Evolutionary conservation across 768 basidiomycete genomes (phyloP).

Genomic region (Panellus pusillus): DNA sequence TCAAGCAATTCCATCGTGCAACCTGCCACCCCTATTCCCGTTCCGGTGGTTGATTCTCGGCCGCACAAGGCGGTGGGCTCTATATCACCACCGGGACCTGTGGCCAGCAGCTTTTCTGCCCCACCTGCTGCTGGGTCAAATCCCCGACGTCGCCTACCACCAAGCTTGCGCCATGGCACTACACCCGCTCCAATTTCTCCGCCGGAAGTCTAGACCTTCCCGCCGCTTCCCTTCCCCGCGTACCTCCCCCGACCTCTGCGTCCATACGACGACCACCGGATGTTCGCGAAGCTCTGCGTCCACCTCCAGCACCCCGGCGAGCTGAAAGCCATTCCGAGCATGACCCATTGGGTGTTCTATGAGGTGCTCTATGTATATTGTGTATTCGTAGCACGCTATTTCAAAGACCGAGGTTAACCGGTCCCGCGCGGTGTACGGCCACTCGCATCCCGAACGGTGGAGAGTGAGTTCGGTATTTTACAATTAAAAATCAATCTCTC

Average conservation of each 20-base stretch:
- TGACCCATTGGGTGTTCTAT: slow-evolving; percentile 45
- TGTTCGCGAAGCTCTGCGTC: slow-evolving; percentile 28
- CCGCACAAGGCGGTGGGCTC: slow-evolving; percentile 10
- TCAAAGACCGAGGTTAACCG: too few relatives aligned
- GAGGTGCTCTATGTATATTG: slow-evolving; percentile 13
- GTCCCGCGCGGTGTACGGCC: too few relatives aligned
- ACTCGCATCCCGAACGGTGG: too few relatives aligned
- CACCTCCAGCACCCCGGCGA: slow-evolving; percentile 20
- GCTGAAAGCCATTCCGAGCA: slow-evolving; percentile 24
- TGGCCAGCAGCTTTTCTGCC: slow-evolving; percentile 12
- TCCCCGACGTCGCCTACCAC: slow-evolving; percentile 17
- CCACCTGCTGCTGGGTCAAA: slow-evolving; percentile 11
- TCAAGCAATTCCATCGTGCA: slow-evolving; percentile 19
- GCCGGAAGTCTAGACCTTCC: slow-evolving; percentile 27
- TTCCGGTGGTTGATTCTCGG: slow-evolving; percentile 40
- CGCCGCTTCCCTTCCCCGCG: slow-evolving; percentile 47
- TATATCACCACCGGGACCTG: not conserved
- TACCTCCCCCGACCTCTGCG: slow-evolving; percentile 51
- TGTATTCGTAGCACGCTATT: not conserved
- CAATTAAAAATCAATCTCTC: too few relatives aligned
- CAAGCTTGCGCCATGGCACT: slow-evolving; percentile 52
- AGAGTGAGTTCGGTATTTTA: too few relatives aligned
- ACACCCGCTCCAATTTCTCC: slow-evolving; percentile 53
- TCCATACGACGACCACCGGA: slow-evolving; percentile 28
- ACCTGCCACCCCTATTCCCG: slow-evolving; percentile 34